Base-by-base conservation (phyloP, 2,329 filamentous ascomycete genomes). In the Rhexocercosporidium sp. region DNA sequence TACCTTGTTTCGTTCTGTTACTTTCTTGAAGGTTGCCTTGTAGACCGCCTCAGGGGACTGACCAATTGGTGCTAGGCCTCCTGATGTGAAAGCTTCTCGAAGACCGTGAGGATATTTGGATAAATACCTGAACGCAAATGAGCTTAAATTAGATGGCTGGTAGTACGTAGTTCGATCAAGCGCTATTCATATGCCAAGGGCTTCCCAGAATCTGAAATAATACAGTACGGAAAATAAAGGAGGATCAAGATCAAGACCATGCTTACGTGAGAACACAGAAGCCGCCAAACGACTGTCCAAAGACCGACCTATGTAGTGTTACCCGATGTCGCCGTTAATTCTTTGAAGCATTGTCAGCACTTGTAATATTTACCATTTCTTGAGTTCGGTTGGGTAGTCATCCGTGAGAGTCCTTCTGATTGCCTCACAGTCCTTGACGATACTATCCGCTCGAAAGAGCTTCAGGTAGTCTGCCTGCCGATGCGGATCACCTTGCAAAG, bases 221-320 rank as follows among this genome's bases (percentile, higher is more conserved):
- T 14, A 11, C 47, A 29, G 3, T 25, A 31, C 8, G 29, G 39
- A 2, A 34, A 51, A 62, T 57, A 25, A 37, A 51, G 5, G 1
- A 16, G 14, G 3, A 44, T 14, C 41, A 44, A n/a, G 3, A 47
- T 47, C 11, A 18, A n/a, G 3, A 16, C 6, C 2, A 1, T 5
- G 66, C 68, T 68, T 97, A 98, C 8, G 91, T 95, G 39, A 93
- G 83, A 57, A 85, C 86, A 75, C 94, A 92, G 79, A 97, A 97
- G 0, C 95, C 95, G 46, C 95, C 95, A 78, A 97, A 98, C 18
- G 91, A 94, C 80, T 97, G 95, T 9, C 95, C 95, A 69, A 97
- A 90, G 34, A 96, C 86, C 66, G 89, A 91, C 95, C 95, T 97
- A 76, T 89, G 12, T 27, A 14, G 8, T 22, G 20, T 63, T 20